Percentiles rank a stretch among this genome's conserved stretches.
Evolutionary conservation across 2,329 filamentous ascomycete species (phyloP).

Genomic region (Colletotrichum orchidophilum): DNA sequence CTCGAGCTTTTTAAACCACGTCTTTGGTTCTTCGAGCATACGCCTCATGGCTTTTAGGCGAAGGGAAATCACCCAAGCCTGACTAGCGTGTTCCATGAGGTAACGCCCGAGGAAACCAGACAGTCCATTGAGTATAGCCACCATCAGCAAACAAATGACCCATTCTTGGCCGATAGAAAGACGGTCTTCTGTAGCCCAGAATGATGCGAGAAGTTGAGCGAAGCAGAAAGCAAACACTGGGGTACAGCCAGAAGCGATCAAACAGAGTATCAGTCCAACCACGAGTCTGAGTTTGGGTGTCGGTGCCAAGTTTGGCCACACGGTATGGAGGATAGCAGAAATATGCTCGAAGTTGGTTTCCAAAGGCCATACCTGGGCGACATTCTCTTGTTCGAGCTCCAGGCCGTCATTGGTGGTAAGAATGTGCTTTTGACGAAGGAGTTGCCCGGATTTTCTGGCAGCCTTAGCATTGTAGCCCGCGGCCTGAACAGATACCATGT

Average conservation of each 20-base stretch:
- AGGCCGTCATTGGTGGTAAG: no score
- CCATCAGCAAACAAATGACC: slow-evolving; percentile 73
- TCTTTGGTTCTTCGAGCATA: slow-evolving; percentile 78
- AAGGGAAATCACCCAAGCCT: slow-evolving; percentile 80
- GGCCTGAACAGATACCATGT: no score
- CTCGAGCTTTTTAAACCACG: slow-evolving; percentile 78
- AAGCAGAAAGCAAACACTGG: slow-evolving; percentile 78
- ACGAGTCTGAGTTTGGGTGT: slow-evolving; percentile 64
- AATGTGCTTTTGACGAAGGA: no score
- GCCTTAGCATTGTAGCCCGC: no score
- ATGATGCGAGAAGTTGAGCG: slow-evolving; percentile 75
- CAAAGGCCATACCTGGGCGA: background rate
- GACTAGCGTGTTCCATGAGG: slow-evolving; percentile 75
- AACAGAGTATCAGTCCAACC: slow-evolving; percentile 67
- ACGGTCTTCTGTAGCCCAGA: slow-evolving; percentile 66
- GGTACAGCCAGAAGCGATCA: slow-evolving; percentile 72
- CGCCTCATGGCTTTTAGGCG: slow-evolving; percentile 73
- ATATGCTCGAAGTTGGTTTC: background rate
- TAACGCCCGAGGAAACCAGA: slow-evolving; percentile 75
- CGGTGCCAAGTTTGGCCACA: slow-evolving; percentile 72
- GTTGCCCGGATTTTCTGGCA: no score
- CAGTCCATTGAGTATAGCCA: slow-evolving; percentile 74
- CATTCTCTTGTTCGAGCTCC: no score
- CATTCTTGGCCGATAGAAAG: slow-evolving; percentile 67
- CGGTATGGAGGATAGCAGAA: slow-evolving; percentile 66